phyloP scores from a whole-genome alignment of 2,329 filamentous ascomycete genomes.

The Fusarium tupiense region DNA sequence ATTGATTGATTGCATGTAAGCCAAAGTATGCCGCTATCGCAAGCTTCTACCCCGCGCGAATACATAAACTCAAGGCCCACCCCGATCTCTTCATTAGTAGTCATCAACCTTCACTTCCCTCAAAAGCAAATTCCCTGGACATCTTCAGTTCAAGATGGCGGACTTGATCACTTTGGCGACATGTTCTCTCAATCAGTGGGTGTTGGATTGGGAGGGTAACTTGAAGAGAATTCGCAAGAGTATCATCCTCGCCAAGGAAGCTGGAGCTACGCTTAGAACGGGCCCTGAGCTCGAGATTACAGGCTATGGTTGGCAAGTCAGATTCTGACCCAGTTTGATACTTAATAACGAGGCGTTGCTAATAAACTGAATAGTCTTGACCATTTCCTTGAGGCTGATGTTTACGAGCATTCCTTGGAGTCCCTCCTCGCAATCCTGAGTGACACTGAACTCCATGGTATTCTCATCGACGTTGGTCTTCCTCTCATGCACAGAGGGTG shows the following conservation, averaged over 20 bases:
- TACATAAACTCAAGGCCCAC: slow-evolving; percentile 21
- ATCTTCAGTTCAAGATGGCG: slow-evolving; percentile 22
- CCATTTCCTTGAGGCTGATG: slow-evolving; percentile 65
- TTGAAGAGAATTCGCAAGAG: slow-evolving; percentile 70
- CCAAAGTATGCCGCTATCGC: slow-evolving; percentile 21
- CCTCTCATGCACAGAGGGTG: slow-evolving; percentile 54
- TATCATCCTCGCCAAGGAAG: slow-evolving; percentile 67
- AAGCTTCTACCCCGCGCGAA: slow-evolving; percentile 27
- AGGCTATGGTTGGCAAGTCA: slow-evolving; percentile 41
- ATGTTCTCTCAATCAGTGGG: slow-evolving; percentile 51
- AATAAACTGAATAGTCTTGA: slow-evolving; percentile 60
- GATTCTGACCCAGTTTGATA: too few species aligned
- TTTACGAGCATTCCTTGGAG: slow-evolving; percentile 47
- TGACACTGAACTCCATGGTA: slow-evolving; percentile 50
- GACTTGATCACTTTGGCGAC: slow-evolving; percentile 45
- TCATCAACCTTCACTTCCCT: neutral
- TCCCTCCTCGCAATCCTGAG: slow-evolving; percentile 47
- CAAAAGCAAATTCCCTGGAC: neutral
- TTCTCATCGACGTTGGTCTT: slow-evolving; percentile 48
- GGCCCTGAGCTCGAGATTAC: slow-evolving; percentile 63
- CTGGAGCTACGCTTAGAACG: slow-evolving; percentile 69
- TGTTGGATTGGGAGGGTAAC: slow-evolving; percentile 62
- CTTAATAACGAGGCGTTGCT: neutral
- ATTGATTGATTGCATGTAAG: neutral
- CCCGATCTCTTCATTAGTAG: neutral